phyloP scores from a whole-genome alignment of 495 filamentous ascomycete species.

The Penicillium ucsense region DNA sequence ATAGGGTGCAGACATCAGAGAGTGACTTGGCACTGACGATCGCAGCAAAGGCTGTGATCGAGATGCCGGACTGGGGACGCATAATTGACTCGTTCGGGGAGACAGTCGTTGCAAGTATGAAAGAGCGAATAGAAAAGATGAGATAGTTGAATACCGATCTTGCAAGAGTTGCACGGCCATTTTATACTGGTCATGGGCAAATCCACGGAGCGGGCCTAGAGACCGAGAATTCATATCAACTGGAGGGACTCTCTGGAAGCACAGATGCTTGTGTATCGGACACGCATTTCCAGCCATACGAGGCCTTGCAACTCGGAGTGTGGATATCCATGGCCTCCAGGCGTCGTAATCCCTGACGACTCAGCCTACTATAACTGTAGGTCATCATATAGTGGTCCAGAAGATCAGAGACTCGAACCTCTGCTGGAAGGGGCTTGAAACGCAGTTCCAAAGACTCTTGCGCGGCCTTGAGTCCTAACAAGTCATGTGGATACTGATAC shows the following conservation, averaged over 20 bases:
- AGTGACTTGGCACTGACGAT: conserved; percentile 21
- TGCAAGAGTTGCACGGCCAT: too few relatives aligned
- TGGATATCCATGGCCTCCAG: too few relatives aligned
- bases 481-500: too few relatives aligned
- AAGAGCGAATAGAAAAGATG: not conserved
- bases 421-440: not conserved
- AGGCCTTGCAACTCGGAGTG: too few relatives aligned
- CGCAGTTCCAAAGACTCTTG: not conserved
- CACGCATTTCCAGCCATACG: too few relatives aligned
- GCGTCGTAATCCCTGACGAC: too few relatives aligned
- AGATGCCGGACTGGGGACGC: conserved; percentile 15
- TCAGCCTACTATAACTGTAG: not conserved
- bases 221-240: too few relatives aligned
- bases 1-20: conserved; percentile 23
- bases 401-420: not conserved
- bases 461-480: not conserved
- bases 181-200: too few relatives aligned
- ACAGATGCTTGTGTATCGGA: too few relatives aligned
- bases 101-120: not conserved
- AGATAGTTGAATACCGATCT: too few relatives aligned
- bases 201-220: too few relatives aligned
- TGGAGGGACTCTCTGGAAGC: too few relatives aligned
- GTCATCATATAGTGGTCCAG: not conserved
- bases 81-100: conserved; percentile 1
- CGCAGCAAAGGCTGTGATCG: conserved; percentile 17